Evolutionary conservation across 805 yeast genomes (phyloP).

Genomic region (Saturnispora serradocipensis): DNA sequence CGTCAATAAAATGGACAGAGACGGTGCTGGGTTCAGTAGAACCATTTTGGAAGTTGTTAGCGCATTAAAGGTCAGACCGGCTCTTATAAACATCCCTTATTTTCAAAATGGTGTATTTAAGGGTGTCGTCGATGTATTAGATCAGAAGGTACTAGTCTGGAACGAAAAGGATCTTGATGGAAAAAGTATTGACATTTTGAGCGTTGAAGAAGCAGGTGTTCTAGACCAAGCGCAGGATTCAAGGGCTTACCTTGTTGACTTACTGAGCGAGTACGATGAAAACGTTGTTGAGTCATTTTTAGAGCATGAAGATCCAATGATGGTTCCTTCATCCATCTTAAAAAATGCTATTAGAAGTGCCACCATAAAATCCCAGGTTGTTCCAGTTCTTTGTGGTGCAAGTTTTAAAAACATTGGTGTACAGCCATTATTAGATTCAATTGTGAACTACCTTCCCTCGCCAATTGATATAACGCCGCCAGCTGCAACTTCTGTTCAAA

Average conservation of each 20-base stretch:
- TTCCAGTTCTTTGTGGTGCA: conserved; percentile 89
- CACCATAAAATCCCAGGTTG: conserved; percentile 47
- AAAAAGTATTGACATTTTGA: conserved; percentile 38
- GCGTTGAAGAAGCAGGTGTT: conserved; percentile 29
- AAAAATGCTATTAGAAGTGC: conserved; percentile 52
- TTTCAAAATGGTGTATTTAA: conserved; percentile 43
- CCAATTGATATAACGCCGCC: conserved; percentile 62
- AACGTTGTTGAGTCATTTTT: conserved; percentile 65
- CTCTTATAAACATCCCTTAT: conserved; percentile 68
- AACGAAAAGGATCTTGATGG: conserved; percentile 32
- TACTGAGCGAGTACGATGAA: conserved; percentile 78
- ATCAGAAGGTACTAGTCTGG: conserved; percentile 53
- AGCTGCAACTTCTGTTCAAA: conserved; percentile 29
- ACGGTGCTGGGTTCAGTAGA: conserved; percentile 89
- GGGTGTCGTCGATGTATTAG: conserved; percentile 72
- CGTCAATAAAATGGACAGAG: conserved; percentile 92
- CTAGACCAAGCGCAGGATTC: conserved; percentile 44
- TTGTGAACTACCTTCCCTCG: conserved; percentile 69
- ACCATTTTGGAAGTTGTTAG: conserved; percentile 78
- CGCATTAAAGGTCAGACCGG: conserved; percentile 66
- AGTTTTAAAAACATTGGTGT: conserved; percentile 90
- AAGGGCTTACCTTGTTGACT: conserved; percentile 73
- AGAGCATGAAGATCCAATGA: conserved; percentile 64
- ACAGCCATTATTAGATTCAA: conserved; percentile 84
- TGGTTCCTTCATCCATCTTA: conserved; percentile 48